These are phyloP conservation scores for Eucalyptus cloeziana DNA, from an alignment of 345 rosid genomes.

Conservation along the genomic window DNA sequence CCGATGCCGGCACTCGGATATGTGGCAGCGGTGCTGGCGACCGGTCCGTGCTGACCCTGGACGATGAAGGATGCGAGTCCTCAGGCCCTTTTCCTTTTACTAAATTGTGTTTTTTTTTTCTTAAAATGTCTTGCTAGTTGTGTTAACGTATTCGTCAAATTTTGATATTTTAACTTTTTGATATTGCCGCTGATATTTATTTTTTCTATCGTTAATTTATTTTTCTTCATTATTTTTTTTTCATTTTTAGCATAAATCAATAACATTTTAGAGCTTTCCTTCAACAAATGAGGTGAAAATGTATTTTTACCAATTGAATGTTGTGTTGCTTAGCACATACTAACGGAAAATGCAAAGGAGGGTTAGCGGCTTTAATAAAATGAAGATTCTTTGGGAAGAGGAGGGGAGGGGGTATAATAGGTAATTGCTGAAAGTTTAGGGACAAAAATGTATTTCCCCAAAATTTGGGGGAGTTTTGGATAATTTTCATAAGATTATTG, in stretches of 20 bases:
- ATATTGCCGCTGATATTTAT: too few relatives aligned
- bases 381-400: background rate
- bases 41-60: background rate
- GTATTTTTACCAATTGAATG: background rate
- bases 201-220: background rate
- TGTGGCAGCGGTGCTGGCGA: background rate
- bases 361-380: too few relatives aligned
- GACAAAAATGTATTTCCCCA: background rate
- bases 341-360: background rate
- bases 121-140: too few relatives aligned
- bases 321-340: background rate
- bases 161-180: too few relatives aligned
- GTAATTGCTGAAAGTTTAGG: background rate
- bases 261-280: background rate
- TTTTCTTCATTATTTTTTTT: background rate
- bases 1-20: slow-evolving; percentile 4
- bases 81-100: too few relatives aligned
- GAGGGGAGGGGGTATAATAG: background rate
- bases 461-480: too few relatives aligned
- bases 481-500: background rate
- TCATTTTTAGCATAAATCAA: background rate
- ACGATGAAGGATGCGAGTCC: background rate
- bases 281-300: background rate
- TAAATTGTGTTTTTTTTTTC: too few relatives aligned
- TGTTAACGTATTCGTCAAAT: too few relatives aligned